A percentile compares a stretch with the other conserved stretches of the same genome.
Evolutionary conservation across 2,329 filamentous ascomycete species (phyloP).

Genomic region (Hymenoscyphus occultus): DNA sequence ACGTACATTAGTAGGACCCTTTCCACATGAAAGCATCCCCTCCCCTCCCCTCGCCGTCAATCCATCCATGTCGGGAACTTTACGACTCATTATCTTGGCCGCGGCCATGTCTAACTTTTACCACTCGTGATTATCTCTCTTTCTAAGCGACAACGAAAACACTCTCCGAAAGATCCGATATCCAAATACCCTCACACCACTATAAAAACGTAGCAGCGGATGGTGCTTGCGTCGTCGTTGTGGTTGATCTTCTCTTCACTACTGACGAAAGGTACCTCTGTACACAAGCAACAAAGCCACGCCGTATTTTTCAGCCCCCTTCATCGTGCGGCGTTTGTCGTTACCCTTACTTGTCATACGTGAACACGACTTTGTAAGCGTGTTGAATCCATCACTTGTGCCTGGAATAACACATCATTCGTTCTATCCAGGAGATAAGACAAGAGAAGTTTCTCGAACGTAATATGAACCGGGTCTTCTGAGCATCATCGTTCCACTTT

Average conservation of each 20-base stretch:
- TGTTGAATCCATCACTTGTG: not conserved
- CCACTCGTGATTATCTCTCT: not conserved
- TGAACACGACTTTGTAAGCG: not conserved
- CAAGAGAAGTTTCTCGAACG: not conserved
- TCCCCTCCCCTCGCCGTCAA: not conserved
- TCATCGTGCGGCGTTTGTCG: not conserved
- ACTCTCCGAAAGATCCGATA: slow-evolving; percentile 2
- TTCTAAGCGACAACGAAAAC: not conserved
- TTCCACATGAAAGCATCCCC: not conserved
- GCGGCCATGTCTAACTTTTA: not conserved
- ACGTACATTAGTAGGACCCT: not conserved
- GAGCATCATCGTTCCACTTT: slow-evolving; percentile 1
- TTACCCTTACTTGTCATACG: not conserved
- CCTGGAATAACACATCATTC: not conserved
- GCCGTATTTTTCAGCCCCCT: not conserved
- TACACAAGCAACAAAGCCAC: not conserved
- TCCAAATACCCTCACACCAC: not conserved
- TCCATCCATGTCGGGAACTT: not conserved
- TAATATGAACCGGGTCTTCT: not conserved
- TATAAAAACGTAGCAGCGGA: not conserved
- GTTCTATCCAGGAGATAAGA: not conserved
- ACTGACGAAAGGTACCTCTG: not conserved
- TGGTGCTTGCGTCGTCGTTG: not conserved
- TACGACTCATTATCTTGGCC: not conserved
- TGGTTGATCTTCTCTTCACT: not conserved